Conservation (phyloP, 768 basidiomycete genomes). For the Tulasnella sp. region DNA sequence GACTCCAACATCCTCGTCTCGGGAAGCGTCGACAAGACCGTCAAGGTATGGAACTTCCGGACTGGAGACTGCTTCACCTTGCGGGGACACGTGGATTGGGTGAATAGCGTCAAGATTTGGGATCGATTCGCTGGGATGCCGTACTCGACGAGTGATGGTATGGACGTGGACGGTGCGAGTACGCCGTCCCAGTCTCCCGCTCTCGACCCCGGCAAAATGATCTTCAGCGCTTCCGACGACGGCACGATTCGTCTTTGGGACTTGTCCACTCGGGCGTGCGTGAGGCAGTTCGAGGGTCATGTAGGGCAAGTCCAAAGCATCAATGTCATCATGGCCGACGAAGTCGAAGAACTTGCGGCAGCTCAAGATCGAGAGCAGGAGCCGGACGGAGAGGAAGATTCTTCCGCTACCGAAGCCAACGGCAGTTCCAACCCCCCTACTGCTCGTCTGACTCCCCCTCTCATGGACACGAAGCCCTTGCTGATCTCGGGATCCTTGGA, state of each 20-base stretch:
- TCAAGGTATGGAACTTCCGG: conserved; percentile 91
- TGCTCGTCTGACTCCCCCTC: conserved; percentile 31
- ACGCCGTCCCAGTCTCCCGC: conserved; percentile 19
- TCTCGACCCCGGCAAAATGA: conserved; percentile 65
- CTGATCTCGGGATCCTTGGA: conserved; percentile 87
- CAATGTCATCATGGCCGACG: conserved; percentile 62
- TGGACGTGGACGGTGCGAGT: neutral
- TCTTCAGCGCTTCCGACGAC: conserved; percentile 96
- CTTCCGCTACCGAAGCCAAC: neutral
- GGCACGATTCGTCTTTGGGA: conserved; percentile 93
- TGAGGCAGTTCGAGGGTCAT: conserved; percentile 80
- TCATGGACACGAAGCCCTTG: conserved; percentile 37
- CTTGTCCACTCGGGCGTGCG: conserved; percentile 66
- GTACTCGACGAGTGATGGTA: conserved; percentile 12
- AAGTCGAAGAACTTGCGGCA: conserved; percentile 25
- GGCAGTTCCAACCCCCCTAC: neutral
- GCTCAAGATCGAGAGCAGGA: conserved; percentile 32
- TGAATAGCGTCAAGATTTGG: conserved; percentile 92
- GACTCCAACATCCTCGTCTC: conserved; percentile 87
- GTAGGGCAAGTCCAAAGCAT: conserved; percentile 92
- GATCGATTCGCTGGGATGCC: conserved; percentile 44
- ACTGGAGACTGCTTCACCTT: conserved; percentile 88
- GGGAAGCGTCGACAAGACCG: conserved; percentile 88
- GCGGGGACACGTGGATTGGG: conserved; percentile 91
- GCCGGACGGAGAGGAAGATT: conserved; percentile 24